Percentiles rank a stretch among this genome's conserved stretches.
Evolutionary conservation across 2,329 filamentous ascomycete genomes (phyloP).

Genomic region (Xylaria digitata): DNA sequence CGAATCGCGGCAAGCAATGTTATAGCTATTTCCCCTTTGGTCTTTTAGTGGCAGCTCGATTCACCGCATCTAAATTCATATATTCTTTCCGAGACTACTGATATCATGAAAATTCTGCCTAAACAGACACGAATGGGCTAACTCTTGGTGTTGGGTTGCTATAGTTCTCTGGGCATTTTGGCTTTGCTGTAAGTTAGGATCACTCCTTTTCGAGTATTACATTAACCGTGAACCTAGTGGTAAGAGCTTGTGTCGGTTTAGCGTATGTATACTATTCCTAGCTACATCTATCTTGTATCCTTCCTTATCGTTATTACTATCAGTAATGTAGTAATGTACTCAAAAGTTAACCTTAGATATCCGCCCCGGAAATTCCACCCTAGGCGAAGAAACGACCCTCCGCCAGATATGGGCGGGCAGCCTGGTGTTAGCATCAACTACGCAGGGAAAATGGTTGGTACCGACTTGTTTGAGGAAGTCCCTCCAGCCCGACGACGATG

Average conservation of each 20-base stretch:
- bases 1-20: constrained; percentile 29
- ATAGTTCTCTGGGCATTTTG: constrained; percentile 44
- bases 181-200: constrained; percentile 41
- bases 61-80: neutral
- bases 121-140: neutral
- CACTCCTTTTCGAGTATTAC: neutral
- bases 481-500: constrained; percentile 30
- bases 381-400: constrained; percentile 17
- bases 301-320: neutral
- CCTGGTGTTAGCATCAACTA: neutral
- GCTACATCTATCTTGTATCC: too few species aligned
- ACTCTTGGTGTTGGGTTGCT: constrained; percentile 6
- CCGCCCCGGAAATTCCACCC: constrained; percentile 43
- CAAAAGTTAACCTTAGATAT: constrained; percentile 35
- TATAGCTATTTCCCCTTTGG: neutral
- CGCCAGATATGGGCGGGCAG: neutral
- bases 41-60: constrained; percentile 9
- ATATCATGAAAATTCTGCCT: neutral
- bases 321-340: constrained; percentile 21
- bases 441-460: constrained; percentile 31
- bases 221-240: constrained; percentile 34
- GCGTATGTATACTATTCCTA: constrained; percentile 34
- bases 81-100: neutral
- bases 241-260: constrained; percentile 42
- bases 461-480: constrained; percentile 41